These are phyloP conservation scores for Russula ochroleuca DNA, from an alignment of 768 basidiomycete species.

Conservation along the genomic window DNA sequence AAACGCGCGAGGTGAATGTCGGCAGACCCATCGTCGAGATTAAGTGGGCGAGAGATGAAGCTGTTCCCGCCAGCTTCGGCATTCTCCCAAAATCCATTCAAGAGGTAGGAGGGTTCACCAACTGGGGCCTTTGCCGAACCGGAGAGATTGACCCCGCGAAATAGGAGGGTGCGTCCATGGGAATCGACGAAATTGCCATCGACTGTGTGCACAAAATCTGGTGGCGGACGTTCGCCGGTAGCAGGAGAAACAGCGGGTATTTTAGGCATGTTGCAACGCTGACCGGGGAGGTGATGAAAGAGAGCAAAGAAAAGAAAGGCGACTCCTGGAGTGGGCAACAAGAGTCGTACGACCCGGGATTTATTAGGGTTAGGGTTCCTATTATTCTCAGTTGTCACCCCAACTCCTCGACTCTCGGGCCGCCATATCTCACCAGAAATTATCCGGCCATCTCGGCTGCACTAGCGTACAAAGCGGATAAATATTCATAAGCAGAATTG, in stretches of 20 bases:
- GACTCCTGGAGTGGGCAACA: not conserved
- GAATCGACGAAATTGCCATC: constrained; percentile 69
- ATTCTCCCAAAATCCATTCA: constrained; percentile 77
- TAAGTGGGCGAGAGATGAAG: constrained; percentile 75
- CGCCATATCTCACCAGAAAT: not conserved
- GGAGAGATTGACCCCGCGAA: constrained; percentile 94
- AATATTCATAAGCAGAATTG: too few relatives aligned
- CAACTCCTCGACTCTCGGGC: not conserved
- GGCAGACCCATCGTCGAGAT: constrained; percentile 79
- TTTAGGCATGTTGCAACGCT: constrained; percentile 43
- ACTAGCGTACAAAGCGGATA: too few relatives aligned
- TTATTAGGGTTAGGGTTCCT: constrained; percentile 20
- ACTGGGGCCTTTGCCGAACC: constrained; percentile 84
- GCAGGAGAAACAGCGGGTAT: constrained; percentile 57
- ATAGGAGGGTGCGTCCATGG: constrained; percentile 67
- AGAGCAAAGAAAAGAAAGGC: constrained; percentile 1
- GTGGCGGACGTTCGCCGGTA: constrained; percentile 46
- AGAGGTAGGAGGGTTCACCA: constrained; percentile 59
- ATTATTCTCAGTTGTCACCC: not conserved
- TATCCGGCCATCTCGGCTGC: not conserved
- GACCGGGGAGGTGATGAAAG: constrained; percentile 10
- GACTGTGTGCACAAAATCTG: constrained; percentile 61
- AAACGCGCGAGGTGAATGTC: constrained; percentile 84
- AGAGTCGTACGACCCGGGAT: constrained; percentile 20
- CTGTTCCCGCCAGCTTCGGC: constrained; percentile 65